Conservation (phyloP, 2,329 filamentous ascomycete species). For the Trematosphaeria pertusa region DNA sequence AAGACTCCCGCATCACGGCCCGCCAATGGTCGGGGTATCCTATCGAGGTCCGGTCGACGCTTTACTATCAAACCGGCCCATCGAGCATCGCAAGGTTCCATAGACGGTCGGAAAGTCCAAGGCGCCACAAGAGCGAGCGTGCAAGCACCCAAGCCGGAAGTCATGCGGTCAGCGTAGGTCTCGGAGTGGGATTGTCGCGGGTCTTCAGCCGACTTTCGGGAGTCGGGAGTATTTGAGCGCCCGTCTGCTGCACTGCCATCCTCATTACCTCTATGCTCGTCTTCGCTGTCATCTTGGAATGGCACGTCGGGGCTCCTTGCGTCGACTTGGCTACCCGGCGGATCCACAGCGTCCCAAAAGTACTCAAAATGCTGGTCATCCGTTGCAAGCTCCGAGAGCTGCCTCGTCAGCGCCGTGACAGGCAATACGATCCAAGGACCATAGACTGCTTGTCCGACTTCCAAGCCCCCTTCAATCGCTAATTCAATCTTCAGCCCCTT, state of each 20-base stretch:
- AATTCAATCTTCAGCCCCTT: background rate
- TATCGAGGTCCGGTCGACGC: background rate
- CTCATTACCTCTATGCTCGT: background rate
- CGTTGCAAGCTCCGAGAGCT: background rate
- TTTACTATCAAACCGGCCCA: background rate
- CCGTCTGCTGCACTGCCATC: background rate
- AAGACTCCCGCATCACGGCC: background rate
- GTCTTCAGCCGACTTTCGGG: background rate
- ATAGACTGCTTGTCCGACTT: background rate
- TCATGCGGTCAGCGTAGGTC: background rate
- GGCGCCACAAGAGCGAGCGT: conserved; percentile 2
- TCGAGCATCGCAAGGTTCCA: background rate
- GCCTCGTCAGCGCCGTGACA: background rate
- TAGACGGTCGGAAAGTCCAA: conserved; percentile 2
- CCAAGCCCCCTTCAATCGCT: background rate
- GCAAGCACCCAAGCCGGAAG: background rate
- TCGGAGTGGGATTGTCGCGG: background rate
- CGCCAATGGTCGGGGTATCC: too few species aligned
- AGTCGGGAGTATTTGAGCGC: background rate
- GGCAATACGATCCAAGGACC: background rate
- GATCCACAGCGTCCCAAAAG: background rate
- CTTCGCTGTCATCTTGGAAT: background rate
- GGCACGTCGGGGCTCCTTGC: background rate
- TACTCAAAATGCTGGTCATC: background rate
- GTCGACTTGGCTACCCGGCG: background rate